Evolutionary conservation across 1,284 basidiomycete species (phyloP).

Genomic region (Cryptococcus sp.): DNA sequence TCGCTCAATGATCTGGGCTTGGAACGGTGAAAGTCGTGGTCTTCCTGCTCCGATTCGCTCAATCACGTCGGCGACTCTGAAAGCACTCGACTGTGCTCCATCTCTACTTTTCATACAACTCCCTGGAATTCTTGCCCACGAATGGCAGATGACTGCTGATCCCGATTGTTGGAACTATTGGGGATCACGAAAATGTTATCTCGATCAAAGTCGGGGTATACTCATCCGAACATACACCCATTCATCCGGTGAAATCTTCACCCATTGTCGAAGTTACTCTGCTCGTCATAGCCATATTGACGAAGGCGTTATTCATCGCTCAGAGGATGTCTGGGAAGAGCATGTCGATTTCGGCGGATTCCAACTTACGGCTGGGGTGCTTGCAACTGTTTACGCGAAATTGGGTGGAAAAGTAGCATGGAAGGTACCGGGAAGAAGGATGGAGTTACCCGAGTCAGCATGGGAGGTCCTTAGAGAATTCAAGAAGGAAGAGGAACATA

Average conservation of each 20-base stretch:
- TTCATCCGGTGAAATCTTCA: not conserved
- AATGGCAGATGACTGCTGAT: not conserved
- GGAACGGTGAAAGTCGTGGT: not conserved
- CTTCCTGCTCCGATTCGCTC: not conserved
- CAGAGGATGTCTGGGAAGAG: conserved; percentile 10
- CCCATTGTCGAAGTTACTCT: conserved; percentile 5
- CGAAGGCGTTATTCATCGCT: not conserved
- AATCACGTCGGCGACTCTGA: not conserved
- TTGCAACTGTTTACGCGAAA: not conserved
- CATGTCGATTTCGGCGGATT: conserved; percentile 4
- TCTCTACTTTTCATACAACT: not conserved
- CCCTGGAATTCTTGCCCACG: not conserved
- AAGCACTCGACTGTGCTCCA: not conserved
- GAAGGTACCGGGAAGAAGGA: not conserved
- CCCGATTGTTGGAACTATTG: not conserved
- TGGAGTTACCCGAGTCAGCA: not conserved
- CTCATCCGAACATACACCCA: conserved; percentile 9
- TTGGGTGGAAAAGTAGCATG: not conserved
- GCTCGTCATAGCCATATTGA: conserved; percentile 6
- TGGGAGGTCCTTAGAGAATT: conserved; percentile 1
- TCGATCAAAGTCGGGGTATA: not conserved
- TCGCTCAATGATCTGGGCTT: not conserved
- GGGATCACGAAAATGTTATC: not conserved
- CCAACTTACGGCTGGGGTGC: not conserved
- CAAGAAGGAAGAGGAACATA: not conserved